phyloP scores from a whole-genome alignment of 78 protist species.

The Anaeramoeba ignava region DNA sequence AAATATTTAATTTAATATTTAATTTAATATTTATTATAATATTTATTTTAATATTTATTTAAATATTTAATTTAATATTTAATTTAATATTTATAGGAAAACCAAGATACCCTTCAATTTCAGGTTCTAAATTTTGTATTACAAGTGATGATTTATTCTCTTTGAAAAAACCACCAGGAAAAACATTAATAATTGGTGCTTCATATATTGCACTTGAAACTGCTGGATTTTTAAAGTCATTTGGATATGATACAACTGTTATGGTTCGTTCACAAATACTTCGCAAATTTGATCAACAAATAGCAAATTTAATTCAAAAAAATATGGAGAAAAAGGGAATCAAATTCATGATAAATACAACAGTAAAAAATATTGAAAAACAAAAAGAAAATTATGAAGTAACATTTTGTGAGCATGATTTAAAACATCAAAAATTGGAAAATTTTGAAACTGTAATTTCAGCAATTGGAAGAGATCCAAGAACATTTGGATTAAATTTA shows the following conservation, averaged over 20 bases:
- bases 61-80: no score
- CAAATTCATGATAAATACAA: conserved; percentile 22
- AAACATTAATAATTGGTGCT: conserved; percentile 72
- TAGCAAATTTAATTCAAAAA: conserved; percentile 11
- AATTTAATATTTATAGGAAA: no score
- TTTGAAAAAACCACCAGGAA: conserved; percentile 54
- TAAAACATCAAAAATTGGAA: conserved; percentile 8
- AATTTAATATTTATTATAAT: no score
- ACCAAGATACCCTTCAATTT: no score
- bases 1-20: no score
- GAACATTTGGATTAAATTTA: conserved; percentile 32
- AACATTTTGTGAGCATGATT: no score
- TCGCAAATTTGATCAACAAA: conserved; percentile 52
- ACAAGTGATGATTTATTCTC: conserved; percentile 79
- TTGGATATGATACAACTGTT: conserved; percentile 41
- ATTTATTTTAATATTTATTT: no score
- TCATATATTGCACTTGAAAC: conserved; percentile 80
- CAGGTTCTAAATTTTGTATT: conserved; percentile 61
- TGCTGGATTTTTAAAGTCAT: conserved; percentile 75
- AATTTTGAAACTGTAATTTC: conserved; percentile 70
- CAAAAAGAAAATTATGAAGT: not conserved
- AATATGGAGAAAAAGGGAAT: conserved; percentile 53
- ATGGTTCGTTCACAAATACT: conserved; percentile 56
- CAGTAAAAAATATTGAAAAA: conserved; percentile 26
- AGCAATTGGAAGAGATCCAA: conserved; percentile 72